phyloP scores from a whole-genome alignment of 441 rosid genomes.

The Jatropha podagrica region DNA sequence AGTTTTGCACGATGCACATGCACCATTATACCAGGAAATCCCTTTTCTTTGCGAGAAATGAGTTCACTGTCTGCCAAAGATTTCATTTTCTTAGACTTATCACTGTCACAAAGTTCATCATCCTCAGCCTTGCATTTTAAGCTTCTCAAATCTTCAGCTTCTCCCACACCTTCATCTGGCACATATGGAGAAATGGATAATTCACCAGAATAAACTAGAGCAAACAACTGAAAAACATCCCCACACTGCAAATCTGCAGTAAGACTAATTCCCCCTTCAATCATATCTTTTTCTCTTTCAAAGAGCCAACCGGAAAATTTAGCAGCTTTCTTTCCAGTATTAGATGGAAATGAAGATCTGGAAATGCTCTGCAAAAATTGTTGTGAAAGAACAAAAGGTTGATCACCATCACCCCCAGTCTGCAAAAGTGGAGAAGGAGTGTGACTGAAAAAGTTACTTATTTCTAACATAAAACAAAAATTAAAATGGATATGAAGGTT shows the following conservation, averaged over 20 bases:
- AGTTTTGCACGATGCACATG: slow-evolving; percentile 51
- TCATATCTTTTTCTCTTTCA: slow-evolving; percentile 59
- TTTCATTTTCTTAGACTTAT: slow-evolving; percentile 64
- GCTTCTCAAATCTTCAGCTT: slow-evolving; percentile 81
- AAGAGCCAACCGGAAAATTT: slow-evolving; percentile 73
- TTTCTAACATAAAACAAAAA: background rate
- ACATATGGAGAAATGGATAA: slow-evolving; percentile 61
- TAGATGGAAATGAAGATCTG: slow-evolving; percentile 73
- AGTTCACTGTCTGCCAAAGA: slow-evolving; percentile 69
- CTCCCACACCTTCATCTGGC: slow-evolving; percentile 94
- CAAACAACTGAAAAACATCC: slow-evolving; percentile 74
- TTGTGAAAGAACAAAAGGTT: slow-evolving; percentile 79
- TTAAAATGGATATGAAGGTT: background rate
- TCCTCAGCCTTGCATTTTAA: slow-evolving; percentile 70
- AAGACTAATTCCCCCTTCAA: slow-evolving; percentile 55
- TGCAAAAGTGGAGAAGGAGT: slow-evolving; percentile 36
- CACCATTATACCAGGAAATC: slow-evolving; percentile 85
- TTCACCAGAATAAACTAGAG: slow-evolving; percentile 79
- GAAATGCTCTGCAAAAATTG: slow-evolving; percentile 75
- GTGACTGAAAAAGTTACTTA: background rate
- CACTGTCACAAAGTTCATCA: slow-evolving; percentile 48
- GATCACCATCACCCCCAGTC: slow-evolving; percentile 87
- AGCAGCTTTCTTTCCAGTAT: slow-evolving; percentile 86
- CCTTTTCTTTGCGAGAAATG: slow-evolving; percentile 84
- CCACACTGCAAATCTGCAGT: slow-evolving; percentile 89